Base-by-base conservation (phyloP, 805 yeast species). In the Candida vartiovaarae region DNA sequence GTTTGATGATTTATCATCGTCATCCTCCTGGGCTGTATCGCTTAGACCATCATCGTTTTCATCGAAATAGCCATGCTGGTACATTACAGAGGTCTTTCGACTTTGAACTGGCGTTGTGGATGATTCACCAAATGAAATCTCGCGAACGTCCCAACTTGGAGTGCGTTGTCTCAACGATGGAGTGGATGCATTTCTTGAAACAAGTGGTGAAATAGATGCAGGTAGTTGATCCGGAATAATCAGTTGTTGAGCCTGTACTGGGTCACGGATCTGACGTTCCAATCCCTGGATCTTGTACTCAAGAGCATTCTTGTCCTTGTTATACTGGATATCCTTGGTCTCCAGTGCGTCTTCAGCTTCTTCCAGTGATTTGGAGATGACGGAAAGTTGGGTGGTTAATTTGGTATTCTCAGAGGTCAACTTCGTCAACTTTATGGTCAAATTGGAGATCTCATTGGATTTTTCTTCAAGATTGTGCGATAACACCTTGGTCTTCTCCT, bases 51-150 rank as follows among this genome's bases (percentile, higher is more conserved):
- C 49, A 15, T 42, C 47, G 11, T 38, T 34, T 40, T 41, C 47
- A 29, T 50, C 50, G 32, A 45, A 34, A 36, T 50, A 52, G 6
- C 41, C 53, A 20, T 46, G 44, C 11, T 41, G 34, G 8, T 42
- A 5, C 36, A 42, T 42, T 24, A 45, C 38, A 6, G 58, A 54
- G 8, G 56, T 24, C 47, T 58, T 58, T 8, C 60, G 48, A 41
- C 57, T 52, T 27, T 53, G 57, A n/a, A 62, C 55, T 6, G 78
- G 78, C 0, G 80, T 72, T 4, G 54, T 57, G 5, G 78, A 69
- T 1, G 78, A 67, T 50, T 76, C 78, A 6, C 77, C 78, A 41
- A 74, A 51, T 36, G 61, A 63, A 38, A 72, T 68, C 5, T 56
- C 60, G 31, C 43, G 46, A 25, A 34, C 23, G 27, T 63, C 65